Percentiles rank a stretch among this genome's conserved stretches.
Evolutionary conservation across 306 rosid species (phyloP).

Genomic region (Casuarina cunninghamiana): DNA sequence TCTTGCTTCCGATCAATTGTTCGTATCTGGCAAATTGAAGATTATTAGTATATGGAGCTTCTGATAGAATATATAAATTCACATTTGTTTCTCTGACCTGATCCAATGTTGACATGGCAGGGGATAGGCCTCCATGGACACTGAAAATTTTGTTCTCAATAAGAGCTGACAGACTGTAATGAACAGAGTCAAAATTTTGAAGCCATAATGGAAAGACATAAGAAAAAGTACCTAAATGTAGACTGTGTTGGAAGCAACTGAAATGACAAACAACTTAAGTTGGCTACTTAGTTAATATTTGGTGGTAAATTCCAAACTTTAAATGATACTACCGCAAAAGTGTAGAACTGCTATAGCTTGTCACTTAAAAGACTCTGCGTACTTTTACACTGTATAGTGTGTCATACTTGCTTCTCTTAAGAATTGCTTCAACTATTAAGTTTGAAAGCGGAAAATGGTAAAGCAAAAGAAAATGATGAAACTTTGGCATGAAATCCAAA

Average conservation of each 20-base stretch:
- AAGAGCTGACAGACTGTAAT: constrained; percentile 85
- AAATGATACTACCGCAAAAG: background rate
- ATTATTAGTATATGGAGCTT: constrained; percentile 17
- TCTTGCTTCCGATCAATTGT: constrained; percentile 98
- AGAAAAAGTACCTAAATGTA: constrained; percentile 15
- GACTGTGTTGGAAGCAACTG: constrained; percentile 26
- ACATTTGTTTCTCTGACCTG: constrained; percentile 56
- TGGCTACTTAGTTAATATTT: background rate
- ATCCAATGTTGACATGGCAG: constrained; percentile 91
- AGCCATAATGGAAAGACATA: constrained; percentile 20
- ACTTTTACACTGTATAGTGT: background rate
- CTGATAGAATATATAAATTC: constrained; percentile 6
- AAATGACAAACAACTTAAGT: constrained; percentile 2
- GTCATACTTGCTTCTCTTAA: constrained; percentile 3
- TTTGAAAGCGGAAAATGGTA: background rate
- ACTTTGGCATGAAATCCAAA: background rate
- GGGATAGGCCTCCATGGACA: constrained; percentile 99
- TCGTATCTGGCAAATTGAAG: constrained; percentile 59
- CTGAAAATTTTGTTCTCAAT: constrained; percentile 93
- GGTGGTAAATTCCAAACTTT: background rate
- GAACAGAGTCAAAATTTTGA: constrained; percentile 24
- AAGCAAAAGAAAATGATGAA: background rate
- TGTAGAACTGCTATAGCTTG: background rate
- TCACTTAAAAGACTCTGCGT: background rate
- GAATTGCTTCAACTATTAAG: background rate